These are phyloP conservation scores for Collybia mongolica DNA, from an alignment of 768 basidiomycete genomes.

Conservation along the genomic window DNA sequence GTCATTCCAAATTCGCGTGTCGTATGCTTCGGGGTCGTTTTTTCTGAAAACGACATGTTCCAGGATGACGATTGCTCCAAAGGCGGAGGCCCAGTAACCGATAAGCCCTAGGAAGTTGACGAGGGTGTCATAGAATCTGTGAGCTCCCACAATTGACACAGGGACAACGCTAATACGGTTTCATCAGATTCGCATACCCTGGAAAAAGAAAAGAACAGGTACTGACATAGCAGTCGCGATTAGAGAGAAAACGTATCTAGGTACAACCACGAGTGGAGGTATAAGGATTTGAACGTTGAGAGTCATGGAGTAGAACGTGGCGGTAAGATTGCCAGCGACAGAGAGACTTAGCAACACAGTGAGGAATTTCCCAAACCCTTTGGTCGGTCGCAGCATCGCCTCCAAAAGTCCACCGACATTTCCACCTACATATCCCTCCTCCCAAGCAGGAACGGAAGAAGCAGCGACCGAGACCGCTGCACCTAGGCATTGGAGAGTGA, in stretches of 20 bases:
- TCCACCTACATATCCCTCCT: slow-evolving; percentile 49
- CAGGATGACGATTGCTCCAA: slow-evolving; percentile 56
- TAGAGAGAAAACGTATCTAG: slow-evolving; percentile 76
- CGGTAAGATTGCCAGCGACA: slow-evolving; percentile 79
- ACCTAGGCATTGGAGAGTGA: slow-evolving; percentile 48
- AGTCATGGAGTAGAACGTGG: slow-evolving; percentile 79
- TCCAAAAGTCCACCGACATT: slow-evolving; percentile 72
- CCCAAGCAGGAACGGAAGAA: slow-evolving; percentile 59
- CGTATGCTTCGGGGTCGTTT: slow-evolving; percentile 50
- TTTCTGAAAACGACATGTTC: slow-evolving; percentile 72
- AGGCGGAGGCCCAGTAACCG: slow-evolving; percentile 68
- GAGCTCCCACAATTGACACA: slow-evolving; percentile 71
- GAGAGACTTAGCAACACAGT: slow-evolving; percentile 80
- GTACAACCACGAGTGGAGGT: slow-evolving; percentile 57
- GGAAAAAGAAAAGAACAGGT: neutral
- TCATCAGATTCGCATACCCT: neutral
- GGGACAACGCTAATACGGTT: slow-evolving; percentile 56
- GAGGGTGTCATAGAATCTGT: slow-evolving; percentile 68
- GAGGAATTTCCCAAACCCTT: slow-evolving; percentile 76
- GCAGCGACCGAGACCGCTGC: slow-evolving; percentile 65
- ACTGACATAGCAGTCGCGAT: slow-evolving; percentile 70
- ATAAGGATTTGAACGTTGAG: slow-evolving; percentile 72
- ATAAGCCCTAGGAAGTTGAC: slow-evolving; percentile 75
- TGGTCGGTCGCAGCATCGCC: slow-evolving; percentile 69
- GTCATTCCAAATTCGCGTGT: slow-evolving; percentile 55